Percentiles rank a stretch among this genome's conserved stretches.
Conservation (phyloP, 2,329 filamentous ascomycete species). For the Epichloe coenophiala region DNA sequence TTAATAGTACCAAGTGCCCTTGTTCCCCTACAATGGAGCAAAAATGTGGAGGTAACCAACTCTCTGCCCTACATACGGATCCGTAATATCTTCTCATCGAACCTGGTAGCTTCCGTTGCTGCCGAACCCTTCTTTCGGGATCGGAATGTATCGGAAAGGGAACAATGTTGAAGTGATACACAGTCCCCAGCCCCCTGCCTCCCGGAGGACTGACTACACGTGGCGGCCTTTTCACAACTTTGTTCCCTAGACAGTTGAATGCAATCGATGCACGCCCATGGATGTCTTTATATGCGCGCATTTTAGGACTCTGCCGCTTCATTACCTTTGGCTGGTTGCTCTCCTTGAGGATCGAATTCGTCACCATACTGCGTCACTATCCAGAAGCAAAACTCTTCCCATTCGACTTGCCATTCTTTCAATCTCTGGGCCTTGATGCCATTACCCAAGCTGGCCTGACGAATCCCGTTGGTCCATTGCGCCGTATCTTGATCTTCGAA, state of each 20-base stretch:
- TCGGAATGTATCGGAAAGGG: no score
- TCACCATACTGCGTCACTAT: slow-evolving; percentile 63
- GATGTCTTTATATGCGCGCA: neutral
- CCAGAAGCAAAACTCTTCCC: slow-evolving; percentile 88
- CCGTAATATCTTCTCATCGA: neutral
- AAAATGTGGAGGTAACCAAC: no score
- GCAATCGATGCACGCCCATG: neutral
- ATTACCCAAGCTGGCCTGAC: slow-evolving; percentile 57
- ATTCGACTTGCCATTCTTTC: slow-evolving; percentile 66
- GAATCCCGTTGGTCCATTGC: slow-evolving; percentile 61
- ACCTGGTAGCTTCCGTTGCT: neutral
- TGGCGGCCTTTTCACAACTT: neutral
- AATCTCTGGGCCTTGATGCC: slow-evolving; percentile 59
- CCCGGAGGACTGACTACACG: no score
- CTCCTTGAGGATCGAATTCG: slow-evolving; percentile 37
- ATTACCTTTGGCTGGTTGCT: neutral
- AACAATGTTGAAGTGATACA: no score
- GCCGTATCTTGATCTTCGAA: slow-evolving; percentile 66
- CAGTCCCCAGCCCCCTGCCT: no score
- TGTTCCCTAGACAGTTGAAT: neutral
- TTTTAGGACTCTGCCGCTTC: neutral
- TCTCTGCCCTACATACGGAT: neutral
- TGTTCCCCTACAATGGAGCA: no score
- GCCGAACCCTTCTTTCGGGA: neutral
- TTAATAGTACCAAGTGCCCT: no score